Percentiles rank a stretch among this genome's conserved stretches.
These are phyloP conservation scores for Spencermartinsiella europaea DNA, from an alignment of 805 yeast genomes.

Conservation along the genomic window DNA sequence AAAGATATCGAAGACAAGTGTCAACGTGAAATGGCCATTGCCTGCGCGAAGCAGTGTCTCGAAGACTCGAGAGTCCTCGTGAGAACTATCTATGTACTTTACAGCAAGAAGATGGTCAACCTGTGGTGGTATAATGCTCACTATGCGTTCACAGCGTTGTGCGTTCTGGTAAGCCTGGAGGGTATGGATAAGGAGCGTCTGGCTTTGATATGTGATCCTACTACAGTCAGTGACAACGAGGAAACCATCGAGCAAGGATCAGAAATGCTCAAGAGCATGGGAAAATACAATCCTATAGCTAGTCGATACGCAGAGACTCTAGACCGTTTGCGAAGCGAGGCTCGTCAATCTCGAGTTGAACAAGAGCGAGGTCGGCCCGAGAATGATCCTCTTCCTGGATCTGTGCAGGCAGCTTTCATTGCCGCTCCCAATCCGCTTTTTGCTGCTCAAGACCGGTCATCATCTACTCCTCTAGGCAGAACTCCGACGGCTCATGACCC, in stretches of 20 bases:
- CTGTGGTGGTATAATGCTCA: conserved; percentile 7
- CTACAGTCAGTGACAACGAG: background rate
- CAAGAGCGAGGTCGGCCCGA: conserved; percentile 1
- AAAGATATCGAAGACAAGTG: conserved; percentile 2
- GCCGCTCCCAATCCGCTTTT: conserved; percentile 2
- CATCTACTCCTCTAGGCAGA: too few species aligned
- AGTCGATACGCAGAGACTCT: conserved; percentile 2
- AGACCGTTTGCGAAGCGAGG: background rate
- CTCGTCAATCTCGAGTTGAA: background rate
- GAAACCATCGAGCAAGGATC: conserved; percentile 2
- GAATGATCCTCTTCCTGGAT: background rate
- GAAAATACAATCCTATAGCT: conserved; percentile 1
- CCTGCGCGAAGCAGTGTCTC: conserved; percentile 2
- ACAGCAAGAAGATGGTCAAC: conserved; percentile 2
- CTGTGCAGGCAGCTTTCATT: conserved; percentile 3
- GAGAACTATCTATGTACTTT: conserved; percentile 1
- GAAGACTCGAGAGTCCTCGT: background rate
- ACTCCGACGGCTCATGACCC: background rate
- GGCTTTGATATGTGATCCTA: background rate
- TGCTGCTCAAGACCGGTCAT: conserved; percentile 1
- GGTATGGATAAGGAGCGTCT: conserved; percentile 2
- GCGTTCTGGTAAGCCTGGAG: conserved; percentile 2
- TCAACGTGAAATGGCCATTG: conserved; percentile 1
- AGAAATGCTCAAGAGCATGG: conserved; percentile 2
- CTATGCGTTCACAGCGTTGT: conserved; percentile 3